phyloP scores from a whole-genome alignment of 768 basidiomycete genomes.

The Mrakia frigida region DNA sequence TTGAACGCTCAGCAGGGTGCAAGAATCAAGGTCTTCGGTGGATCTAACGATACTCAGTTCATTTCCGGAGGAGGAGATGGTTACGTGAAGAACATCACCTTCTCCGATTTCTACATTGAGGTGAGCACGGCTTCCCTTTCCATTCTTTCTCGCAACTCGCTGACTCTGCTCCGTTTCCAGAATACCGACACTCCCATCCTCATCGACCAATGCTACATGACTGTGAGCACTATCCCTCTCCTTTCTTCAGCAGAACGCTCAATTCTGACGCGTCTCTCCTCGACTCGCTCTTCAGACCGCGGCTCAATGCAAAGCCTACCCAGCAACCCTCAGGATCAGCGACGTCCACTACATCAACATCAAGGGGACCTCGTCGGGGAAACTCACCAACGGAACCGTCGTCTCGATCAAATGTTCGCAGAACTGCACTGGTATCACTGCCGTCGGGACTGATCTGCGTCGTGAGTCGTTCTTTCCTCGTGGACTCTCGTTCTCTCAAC shows the following conservation, averaged over 20 bases:
- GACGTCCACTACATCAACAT: conserved; percentile 57
- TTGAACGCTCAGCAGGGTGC: conserved; percentile 62
- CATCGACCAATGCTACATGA: conserved; percentile 51
- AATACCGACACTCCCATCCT: conserved; percentile 57
- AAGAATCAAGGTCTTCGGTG: conserved; percentile 64
- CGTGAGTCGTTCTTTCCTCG: not conserved
- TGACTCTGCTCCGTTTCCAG: no score
- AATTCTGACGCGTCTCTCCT: conserved; percentile 40
- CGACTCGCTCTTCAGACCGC: conserved; percentile 37
- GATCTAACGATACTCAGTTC: conserved; percentile 56
- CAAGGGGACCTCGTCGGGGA: conserved; percentile 55
- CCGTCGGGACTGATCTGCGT: not conserved
- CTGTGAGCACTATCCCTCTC: conserved; percentile 39
- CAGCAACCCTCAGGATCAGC: conserved; percentile 49
- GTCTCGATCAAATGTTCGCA: conserved; percentile 55
- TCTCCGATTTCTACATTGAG: conserved; percentile 46
- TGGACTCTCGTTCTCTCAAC: not conserved
- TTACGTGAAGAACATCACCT: conserved; percentile 44
- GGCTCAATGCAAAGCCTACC: conserved; percentile 40
- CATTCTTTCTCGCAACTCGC: no score
- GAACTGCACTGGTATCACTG: conserved; percentile 6
- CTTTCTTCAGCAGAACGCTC: not conserved
- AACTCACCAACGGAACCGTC: conserved; percentile 48
- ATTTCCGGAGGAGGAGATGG: conserved; percentile 51
- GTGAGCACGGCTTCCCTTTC: conserved; percentile 36